These are phyloP conservation scores for Aspergillus bombycis DNA, from an alignment of 2,329 filamentous ascomycete species.

Conservation along the genomic window DNA sequence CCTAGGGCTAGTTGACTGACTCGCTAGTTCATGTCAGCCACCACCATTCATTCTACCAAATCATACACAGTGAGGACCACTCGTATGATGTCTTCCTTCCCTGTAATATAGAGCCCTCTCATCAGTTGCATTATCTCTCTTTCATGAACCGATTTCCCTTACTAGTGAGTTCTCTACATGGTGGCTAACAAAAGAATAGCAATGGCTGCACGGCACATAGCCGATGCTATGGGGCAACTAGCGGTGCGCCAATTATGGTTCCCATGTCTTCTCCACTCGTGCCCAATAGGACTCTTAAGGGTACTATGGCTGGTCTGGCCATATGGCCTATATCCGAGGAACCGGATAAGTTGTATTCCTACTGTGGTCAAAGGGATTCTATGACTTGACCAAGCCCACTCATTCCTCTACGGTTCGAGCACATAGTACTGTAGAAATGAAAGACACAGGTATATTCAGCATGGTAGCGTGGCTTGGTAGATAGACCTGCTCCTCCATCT, in stretches of 20 bases:
- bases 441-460: neutral
- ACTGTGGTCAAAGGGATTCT: neutral
- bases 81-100: fast-evolving
- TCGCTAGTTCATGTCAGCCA: neutral
- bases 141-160: neutral
- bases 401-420: neutral
- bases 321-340: neutral
- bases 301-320: neutral
- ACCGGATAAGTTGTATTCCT: neutral
- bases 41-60: neutral
- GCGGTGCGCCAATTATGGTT: too few species aligned
- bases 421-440: neutral
- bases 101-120: too few species aligned
- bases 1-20: neutral
- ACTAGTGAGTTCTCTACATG: neutral
- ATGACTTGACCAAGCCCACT: neutral
- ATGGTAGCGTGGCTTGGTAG: neutral
- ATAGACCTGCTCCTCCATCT: neutral
- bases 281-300: neutral
- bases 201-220: neutral
- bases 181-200: neutral
- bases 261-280: neutral
- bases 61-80: neutral
- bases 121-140: too few species aligned
- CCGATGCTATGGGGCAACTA: neutral